These are phyloP conservation scores for Thermoascus crustaceus DNA, from an alignment of 2,329 filamentous ascomycete genomes.

Conservation along the genomic window DNA sequence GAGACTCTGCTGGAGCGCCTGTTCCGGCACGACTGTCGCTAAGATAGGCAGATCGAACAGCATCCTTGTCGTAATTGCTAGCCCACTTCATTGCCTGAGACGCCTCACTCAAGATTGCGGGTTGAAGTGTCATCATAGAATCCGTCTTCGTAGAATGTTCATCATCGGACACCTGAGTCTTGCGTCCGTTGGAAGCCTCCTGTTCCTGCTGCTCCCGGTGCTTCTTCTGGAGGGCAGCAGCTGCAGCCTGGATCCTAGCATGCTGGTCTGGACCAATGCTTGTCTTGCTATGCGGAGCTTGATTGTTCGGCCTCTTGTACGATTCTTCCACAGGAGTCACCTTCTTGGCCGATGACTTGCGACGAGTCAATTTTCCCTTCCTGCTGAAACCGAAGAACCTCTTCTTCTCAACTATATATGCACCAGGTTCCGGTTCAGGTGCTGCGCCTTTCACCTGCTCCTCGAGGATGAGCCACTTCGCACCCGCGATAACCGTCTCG, in stretches of 20 bases:
- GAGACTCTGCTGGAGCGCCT: constrained; percentile 46
- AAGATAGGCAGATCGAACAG: constrained; percentile 78
- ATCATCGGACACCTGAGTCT: constrained; percentile 49
- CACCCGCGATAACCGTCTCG: constrained; percentile 73
- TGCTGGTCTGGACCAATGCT: constrained; percentile 88
- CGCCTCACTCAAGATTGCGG: constrained; percentile 74
- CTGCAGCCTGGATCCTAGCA: constrained; percentile 84
- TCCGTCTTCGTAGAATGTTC: constrained; percentile 63
- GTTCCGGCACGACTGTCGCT: constrained; percentile 64
- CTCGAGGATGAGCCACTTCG: constrained; percentile 89
- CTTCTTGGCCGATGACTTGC: constrained; percentile 62
- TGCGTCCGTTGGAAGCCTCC: constrained; percentile 40
- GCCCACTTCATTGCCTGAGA: constrained; percentile 96
- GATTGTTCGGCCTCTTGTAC: constrained; percentile 42
- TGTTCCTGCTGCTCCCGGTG: constrained; percentile 51
- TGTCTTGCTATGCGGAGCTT: constrained; percentile 60
- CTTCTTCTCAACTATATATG: constrained; percentile 94
- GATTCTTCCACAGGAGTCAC: constrained; percentile 42
- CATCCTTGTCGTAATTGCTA: constrained; percentile 84
- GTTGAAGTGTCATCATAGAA: constrained; percentile 82
- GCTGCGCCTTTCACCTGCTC: constrained; percentile 93
- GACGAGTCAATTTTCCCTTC: constrained; percentile 57
- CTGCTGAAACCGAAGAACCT: constrained; percentile 76
- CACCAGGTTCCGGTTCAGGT: constrained; percentile 71
- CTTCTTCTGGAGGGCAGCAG: constrained; percentile 68